Evolutionary conservation across 352 stramenopile species (phyloP).

Genomic region (Pythium chondricola): DNA sequence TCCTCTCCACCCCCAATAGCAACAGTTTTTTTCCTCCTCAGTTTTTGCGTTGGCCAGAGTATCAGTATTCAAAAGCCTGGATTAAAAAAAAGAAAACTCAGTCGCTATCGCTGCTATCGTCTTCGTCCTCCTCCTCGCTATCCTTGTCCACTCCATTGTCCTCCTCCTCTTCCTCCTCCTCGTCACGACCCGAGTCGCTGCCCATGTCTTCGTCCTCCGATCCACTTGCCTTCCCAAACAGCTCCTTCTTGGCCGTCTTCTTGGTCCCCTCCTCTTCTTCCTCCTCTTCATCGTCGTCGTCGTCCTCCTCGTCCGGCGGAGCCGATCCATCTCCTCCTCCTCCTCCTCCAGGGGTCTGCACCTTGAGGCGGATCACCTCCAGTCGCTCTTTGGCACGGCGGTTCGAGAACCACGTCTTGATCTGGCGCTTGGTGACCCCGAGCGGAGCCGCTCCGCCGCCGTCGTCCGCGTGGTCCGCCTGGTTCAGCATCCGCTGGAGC

Average conservation of each 20-base stretch:
- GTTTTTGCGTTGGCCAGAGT: too few species aligned
- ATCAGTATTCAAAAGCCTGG: too few species aligned
- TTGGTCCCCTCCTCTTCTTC: conserved; percentile 10
- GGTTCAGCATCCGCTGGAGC: conserved; percentile 65
- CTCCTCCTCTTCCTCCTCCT: conserved; percentile 22
- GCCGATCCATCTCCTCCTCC: conserved; percentile 25
- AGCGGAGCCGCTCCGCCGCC: conserved; percentile 31
- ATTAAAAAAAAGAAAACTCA: too few species aligned
- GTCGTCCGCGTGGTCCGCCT: conserved; percentile 59
- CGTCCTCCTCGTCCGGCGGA: conserved; percentile 5
- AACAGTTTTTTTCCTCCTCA: background rate
- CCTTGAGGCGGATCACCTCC: conserved; percentile 79
- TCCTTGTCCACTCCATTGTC: conserved; percentile 22
- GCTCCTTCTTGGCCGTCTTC: conserved; percentile 20
- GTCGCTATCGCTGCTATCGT: conserved; percentile 10
- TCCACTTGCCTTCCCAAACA: conserved; percentile 24
- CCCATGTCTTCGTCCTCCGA: conserved; percentile 30
- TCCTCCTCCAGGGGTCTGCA: conserved; percentile 39
- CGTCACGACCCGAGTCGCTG: conserved; percentile 23
- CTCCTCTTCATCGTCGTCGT: conserved; percentile 10
- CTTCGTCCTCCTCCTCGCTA: conserved; percentile 9
- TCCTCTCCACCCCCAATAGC: too few species aligned
- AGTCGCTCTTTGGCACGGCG: conserved; percentile 72
- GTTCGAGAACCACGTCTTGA: conserved; percentile 84
- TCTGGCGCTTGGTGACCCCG: conserved; percentile 69